Evolutionary conservation across 768 basidiomycete genomes (phyloP).

Genomic region (Boletus eberwhitei): DNA sequence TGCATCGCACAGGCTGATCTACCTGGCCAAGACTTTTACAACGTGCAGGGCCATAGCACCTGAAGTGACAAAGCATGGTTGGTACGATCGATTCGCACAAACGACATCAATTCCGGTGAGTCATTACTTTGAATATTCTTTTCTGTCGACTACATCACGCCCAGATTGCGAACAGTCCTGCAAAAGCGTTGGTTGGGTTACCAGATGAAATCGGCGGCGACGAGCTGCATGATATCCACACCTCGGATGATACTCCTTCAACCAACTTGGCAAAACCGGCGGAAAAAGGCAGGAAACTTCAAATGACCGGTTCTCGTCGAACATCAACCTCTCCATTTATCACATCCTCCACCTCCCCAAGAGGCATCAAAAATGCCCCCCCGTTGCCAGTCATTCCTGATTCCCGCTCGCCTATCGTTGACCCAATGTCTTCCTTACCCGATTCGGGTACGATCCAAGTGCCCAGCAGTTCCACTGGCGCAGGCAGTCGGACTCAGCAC

Average conservation of each 20-base stretch:
- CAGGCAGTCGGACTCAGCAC: not conserved
- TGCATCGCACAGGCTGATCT: conserved; percentile 36
- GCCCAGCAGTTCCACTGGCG: not conserved
- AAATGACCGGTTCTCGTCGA: not conserved
- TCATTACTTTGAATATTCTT: not conserved
- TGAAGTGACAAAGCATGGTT: conserved; percentile 45
- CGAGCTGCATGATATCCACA: conserved; percentile 1
- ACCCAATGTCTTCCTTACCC: not conserved
- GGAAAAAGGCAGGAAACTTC: not conserved
- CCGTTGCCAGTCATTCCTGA: not conserved
- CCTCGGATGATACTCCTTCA: not conserved
- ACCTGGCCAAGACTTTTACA: conserved; percentile 47
- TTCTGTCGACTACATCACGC: not conserved
- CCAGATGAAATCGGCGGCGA: conserved; percentile 8
- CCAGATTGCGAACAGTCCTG: conserved; percentile 20
- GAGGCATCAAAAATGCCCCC: not conserved
- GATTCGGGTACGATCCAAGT: not conserved
- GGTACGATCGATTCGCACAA: conserved; percentile 51
- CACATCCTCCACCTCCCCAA: not conserved
- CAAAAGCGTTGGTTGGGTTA: conserved; percentile 11
- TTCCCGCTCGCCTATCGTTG: not conserved
- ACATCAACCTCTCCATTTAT: not conserved
- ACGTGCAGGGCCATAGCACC: conserved; percentile 47
- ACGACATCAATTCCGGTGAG: conserved; percentile 24
- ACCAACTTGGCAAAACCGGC: not conserved